phyloP scores from a whole-genome alignment of 2,329 filamentous ascomycete genomes.

The Aspergillus sp. region DNA sequence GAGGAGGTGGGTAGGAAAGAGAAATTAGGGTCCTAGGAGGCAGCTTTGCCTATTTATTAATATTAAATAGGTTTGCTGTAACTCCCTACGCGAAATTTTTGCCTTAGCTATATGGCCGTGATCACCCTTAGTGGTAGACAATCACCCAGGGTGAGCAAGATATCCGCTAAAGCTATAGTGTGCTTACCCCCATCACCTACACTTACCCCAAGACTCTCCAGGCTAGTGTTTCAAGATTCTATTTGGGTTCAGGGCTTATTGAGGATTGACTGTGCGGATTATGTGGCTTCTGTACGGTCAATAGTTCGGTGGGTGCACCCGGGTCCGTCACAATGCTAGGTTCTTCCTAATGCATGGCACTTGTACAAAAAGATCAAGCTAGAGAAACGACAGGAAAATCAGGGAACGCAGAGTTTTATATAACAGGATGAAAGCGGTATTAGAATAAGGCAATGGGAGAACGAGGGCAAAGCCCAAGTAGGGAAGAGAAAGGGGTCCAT shows the following conservation, averaged over 20 bases:
- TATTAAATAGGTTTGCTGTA: neutral
- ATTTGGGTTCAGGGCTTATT: neutral
- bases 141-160: neutral
- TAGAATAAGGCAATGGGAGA: no score
- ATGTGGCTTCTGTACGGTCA: conserved; percentile 1
- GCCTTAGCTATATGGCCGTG: neutral
- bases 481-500: no score
- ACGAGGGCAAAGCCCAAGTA: no score
- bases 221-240: neutral
- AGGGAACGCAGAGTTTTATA: no score
- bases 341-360: no score
- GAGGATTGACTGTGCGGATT: neutral
- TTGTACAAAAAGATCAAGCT: no score
- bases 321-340: neutral
- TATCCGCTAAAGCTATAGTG: neutral
- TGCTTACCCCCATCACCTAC: neutral
- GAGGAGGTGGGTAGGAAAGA: no score
- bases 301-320: conserved; percentile 1
- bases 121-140: neutral
- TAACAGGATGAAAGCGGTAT: no score
- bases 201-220: neutral
- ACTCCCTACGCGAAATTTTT: neutral
- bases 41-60: neutral
- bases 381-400: no score
- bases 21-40: neutral